Base-by-base conservation (phyloP, 139 green algal genomes). In the Chlorella sp. region DNA sequence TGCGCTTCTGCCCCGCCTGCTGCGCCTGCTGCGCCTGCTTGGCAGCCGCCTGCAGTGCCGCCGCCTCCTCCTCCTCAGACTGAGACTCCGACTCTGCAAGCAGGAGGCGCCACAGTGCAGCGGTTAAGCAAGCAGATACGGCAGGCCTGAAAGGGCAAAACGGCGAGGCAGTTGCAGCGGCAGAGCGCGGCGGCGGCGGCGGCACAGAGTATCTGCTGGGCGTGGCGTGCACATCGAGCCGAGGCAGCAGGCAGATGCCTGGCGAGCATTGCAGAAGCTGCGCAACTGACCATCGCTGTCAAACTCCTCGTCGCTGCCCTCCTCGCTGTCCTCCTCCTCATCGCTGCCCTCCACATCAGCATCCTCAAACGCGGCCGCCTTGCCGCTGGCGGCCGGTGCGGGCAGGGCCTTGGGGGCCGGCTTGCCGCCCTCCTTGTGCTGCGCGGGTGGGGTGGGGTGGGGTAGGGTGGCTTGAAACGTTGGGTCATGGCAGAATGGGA, bases 1-100 rank as follows among this genome's bases (percentile, higher is more conserved):
- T 87, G 48, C 82, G 75, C 76, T 84, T 87, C 75, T 85, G 36
- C 28, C 84, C 78, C 68, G 36, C 34, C 70, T 77, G 70, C 67
- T 74, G 67, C n/a, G 32, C 36, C 73, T 51, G 30, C 34, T 36
- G 54, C 76, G 62, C 43, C 46, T 80, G 74, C 54, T 68, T 46
- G 34, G 44, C 60, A 34, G 44, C 67, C 56, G 56, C 34, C 76
- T 75, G 30, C 65, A 60, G 51, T 38, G 64, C 40, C 11, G 87
- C 73, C 48, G 62, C 80, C 58, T 46, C 41, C 36, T 85, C 73
- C 64, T 78, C 75, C 51, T 56, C 34, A 1, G 74, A 43, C 40
- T 84, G 44, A 54, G 78, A 41, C 54, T 81, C 80, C 26, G 78
- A 72, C 20, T 85, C 80, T 54, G 41, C 72, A 62, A 0, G 22